Conservation (phyloP, 176 grass and related monocot species). For the Oryza meridionalis region DNA sequence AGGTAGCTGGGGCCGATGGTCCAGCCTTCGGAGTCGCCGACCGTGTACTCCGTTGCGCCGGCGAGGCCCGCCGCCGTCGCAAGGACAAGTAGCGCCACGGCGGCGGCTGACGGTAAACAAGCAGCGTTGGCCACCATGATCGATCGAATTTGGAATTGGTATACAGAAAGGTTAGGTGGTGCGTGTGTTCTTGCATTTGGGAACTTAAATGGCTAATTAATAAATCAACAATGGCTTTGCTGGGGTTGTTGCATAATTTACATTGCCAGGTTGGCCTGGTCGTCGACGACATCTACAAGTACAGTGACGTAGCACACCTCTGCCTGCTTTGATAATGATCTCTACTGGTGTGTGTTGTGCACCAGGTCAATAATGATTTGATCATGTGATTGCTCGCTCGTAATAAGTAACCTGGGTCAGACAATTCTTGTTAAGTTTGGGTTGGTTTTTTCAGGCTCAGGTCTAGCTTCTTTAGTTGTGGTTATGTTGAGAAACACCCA, state of each 20-base stretch:
- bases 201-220: background rate
- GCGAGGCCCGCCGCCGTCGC: background rate
- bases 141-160: background rate
- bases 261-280: background rate
- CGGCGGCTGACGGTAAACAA: background rate
- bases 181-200: background rate
- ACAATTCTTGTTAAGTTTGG: no score
- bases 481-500: no score
- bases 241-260: background rate
- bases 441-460: background rate
- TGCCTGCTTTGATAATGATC: background rate
- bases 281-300: background rate
- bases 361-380: background rate
- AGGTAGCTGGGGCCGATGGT: slow-evolving; percentile 63
- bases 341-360: background rate
- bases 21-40: slow-evolving; percentile 64
- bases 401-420: no score
- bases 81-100: background rate
- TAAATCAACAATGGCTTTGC: background rate
- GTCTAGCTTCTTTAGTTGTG: background rate
- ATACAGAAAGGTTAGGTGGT: background rate
- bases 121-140: slow-evolving; percentile 30
- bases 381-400: no score
- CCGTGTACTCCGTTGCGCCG: slow-evolving; percentile 53
- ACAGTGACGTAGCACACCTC: background rate